Conservation (phyloP, 257 asterid genomes). For the Solanum pinnatisectum region DNA sequence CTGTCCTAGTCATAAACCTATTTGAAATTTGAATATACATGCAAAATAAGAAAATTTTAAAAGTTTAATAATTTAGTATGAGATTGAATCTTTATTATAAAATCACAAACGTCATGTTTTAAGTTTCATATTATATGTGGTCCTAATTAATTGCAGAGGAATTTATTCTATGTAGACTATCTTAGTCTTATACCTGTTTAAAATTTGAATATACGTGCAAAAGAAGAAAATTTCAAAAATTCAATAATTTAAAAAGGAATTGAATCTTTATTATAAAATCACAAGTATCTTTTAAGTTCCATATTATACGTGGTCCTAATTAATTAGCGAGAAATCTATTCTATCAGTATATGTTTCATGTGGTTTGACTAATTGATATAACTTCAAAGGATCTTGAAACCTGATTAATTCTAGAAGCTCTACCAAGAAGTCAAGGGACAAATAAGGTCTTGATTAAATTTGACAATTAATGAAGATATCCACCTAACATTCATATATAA, state of each 20-base stretch:
- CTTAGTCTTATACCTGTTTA: background rate
- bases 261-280: background rate
- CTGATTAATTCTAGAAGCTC: background rate
- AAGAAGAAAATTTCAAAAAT: background rate
- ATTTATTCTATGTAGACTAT: background rate
- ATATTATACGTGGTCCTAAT: background rate
- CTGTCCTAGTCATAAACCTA: background rate
- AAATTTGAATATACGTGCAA: background rate
- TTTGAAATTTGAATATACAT: background rate
- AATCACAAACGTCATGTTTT: background rate
- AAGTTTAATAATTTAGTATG: background rate
- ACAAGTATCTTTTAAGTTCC: background rate
- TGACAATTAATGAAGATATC: constrained; percentile 12
- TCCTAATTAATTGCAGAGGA: background rate
- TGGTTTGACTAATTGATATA: background rate
- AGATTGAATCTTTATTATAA: background rate
- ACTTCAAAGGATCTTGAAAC: background rate
- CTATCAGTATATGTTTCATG: background rate
- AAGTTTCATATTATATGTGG: background rate
- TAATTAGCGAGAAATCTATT: background rate
- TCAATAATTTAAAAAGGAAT: background rate
- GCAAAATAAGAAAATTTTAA: background rate
- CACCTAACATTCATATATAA: constrained; percentile 18
- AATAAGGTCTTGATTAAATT: constrained; percentile 9
- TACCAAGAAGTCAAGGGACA: background rate